Conservation (phyloP, 2,329 filamentous ascomycete species). For the Ophiocordyceps robertsii region DNA sequence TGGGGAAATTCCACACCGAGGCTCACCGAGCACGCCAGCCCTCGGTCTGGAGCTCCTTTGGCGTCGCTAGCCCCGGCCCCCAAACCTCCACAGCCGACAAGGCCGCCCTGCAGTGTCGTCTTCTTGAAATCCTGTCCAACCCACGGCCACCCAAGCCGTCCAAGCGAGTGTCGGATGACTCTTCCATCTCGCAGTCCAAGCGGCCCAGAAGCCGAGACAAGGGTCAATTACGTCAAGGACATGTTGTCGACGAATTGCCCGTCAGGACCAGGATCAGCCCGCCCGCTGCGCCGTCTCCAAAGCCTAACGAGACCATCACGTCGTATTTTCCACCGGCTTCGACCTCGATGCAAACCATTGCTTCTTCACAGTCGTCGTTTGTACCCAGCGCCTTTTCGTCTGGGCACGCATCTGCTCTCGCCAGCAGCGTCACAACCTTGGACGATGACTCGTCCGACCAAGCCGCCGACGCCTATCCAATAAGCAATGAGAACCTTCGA, state of each 20-base stretch:
- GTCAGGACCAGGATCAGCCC: conserved; percentile 3
- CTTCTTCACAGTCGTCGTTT: background rate
- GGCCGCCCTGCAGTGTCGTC: background rate
- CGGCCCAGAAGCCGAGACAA: background rate
- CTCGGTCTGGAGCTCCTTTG: no score
- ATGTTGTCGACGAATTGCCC: conserved; percentile 4
- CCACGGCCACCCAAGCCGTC: background rate
- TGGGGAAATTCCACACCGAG: no score
- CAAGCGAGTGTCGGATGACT: background rate
- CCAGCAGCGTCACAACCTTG: background rate
- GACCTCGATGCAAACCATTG: background rate
- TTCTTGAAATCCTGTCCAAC: background rate
- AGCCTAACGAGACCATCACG: background rate
- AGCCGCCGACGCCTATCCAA: conserved; percentile 1
- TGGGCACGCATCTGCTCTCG: background rate
- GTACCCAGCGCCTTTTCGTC: background rate
- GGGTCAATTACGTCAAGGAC: background rate
- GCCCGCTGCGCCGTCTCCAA: no score
- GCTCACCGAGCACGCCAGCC: no score
- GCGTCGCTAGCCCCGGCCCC: no score
- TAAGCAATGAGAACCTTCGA: conserved; percentile 2
- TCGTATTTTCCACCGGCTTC: background rate
- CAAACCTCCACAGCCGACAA: no score
- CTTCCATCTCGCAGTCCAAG: background rate
- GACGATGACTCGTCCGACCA: background rate